phyloP scores from a whole-genome alignment of 768 basidiomycete species.

The Lactarius hatsudake region DNA sequence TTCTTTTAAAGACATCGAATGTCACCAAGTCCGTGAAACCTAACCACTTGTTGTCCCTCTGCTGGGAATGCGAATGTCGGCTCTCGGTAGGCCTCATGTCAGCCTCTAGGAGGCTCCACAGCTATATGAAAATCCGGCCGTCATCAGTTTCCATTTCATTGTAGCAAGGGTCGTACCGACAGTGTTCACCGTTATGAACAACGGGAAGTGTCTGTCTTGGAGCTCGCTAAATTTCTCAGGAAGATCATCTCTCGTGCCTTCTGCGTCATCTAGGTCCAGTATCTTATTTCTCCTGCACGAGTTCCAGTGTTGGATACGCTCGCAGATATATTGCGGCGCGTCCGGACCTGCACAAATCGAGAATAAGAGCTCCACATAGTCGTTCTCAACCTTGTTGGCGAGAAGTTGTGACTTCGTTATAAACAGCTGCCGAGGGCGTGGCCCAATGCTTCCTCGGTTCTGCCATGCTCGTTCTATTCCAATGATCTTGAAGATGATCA shows the following conservation, averaged over 20 bases:
- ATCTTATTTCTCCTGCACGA: constrained; percentile 31
- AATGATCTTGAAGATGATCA: constrained; percentile 75
- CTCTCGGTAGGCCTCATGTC: constrained; percentile 36
- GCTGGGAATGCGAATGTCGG: constrained; percentile 4
- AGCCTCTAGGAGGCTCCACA: constrained; percentile 48
- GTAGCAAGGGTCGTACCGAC: constrained; percentile 35
- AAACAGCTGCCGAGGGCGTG: constrained; percentile 64
- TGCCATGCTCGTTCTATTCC: constrained; percentile 57
- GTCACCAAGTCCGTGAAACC: constrained; percentile 34
- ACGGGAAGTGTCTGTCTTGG: constrained; percentile 59
- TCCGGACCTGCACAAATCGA: constrained; percentile 41
- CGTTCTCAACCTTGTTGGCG: constrained; percentile 65
- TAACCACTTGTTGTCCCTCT: constrained; percentile 7
- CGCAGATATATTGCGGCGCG: constrained; percentile 40
- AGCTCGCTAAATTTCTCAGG: constrained; percentile 55
- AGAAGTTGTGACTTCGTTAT: constrained; percentile 67
- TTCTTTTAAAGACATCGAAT: constrained; percentile 45
- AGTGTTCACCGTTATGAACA: constrained; percentile 65
- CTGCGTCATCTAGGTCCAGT: constrained; percentile 44
- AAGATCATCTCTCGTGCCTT: constrained; percentile 41
- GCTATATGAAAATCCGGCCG: constrained; percentile 33
- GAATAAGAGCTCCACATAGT: constrained; percentile 52
- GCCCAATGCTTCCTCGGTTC: constrained; percentile 34
- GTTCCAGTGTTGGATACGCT: constrained; percentile 25
- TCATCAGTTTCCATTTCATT: background rate